Evolutionary conservation across 805 yeast species (phyloP), one percentile per base, ranked within the genome.

Genomic region (Candida alai): DNA sequence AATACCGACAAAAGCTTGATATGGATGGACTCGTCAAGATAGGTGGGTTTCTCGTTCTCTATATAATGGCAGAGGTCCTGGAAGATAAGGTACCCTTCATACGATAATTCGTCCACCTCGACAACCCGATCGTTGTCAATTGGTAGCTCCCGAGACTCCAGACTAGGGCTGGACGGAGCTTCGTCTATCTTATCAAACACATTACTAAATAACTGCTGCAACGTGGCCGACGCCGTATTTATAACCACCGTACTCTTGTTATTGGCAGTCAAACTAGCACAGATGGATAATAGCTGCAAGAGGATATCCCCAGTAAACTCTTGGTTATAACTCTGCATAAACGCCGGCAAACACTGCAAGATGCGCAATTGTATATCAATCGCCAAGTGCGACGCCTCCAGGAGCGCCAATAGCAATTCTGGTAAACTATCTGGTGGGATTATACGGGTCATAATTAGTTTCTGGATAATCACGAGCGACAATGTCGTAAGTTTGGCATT

Each of bases 201-300:
- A 19, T 83, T 76, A 23, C 83, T 76, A 28, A 88, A 71, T 27
- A 93, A 60, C 54, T 93, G 97, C 42, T 88, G 94, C 29, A 88
- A 70, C 3, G 97, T 87, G 2, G 97, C 98, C 32, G 86, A 79
- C 0, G 97, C 96, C 0, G 97, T 85, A 48, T 88, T 89, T 10
- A 77, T 70, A 4, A 93, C 95, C 46, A 85, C 84, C 0, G 83
- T 76, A 4, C 80, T 73, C 46, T 84, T 82, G 41, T 77, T 82
- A 10, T 78, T 70, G 10, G 76, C 62, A 37, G 85, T 88, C 32
- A 93, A 66, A 21, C 77, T 71, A 0, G 93, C 73, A 51, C 95
- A 85, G 2, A 90, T 76, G 15, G 66, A 62, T 14, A 90, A 59
- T 9, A 86, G 56, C 41, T 74, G 74, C 6, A 79, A 64, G 22